Evolutionary conservation across 2,329 filamentous ascomycete genomes (phyloP).

Genomic region (Pezicula rhizophila): DNA sequence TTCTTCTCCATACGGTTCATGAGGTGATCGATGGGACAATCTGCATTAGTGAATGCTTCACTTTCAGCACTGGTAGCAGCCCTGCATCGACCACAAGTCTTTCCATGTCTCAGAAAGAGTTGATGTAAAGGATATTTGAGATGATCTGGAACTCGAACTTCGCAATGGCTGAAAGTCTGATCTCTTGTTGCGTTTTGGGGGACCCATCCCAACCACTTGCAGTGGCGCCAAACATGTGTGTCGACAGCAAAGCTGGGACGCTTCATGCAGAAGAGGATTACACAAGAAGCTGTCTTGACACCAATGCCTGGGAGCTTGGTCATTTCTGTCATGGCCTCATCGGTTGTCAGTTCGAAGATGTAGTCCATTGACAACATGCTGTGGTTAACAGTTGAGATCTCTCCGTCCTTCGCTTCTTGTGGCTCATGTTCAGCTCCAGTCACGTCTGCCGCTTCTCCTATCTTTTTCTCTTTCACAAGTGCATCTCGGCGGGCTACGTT

Average conservation of each 20-base stretch:
- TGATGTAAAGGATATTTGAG: conserved; percentile 52
- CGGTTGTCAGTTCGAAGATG: conserved; percentile 37
- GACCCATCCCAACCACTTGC: conserved; percentile 48
- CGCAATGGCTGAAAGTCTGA: conserved; percentile 46
- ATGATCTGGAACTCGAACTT: conserved; percentile 43
- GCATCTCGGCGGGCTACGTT: conserved; percentile 50
- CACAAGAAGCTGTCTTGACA: conserved; percentile 51
- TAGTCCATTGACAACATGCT: conserved; percentile 53
- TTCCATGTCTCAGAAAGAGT: conserved; percentile 48
- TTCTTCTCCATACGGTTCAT: conserved; percentile 50
- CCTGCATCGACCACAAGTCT: conserved; percentile 41
- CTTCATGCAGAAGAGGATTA: conserved; percentile 49
- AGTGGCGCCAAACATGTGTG: conserved; percentile 48
- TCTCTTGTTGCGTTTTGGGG: conserved; percentile 43
- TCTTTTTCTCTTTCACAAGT: conserved; percentile 37
- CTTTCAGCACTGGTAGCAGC: conserved; percentile 49
- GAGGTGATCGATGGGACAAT: conserved; percentile 59
- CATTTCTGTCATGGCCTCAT: conserved; percentile 45
- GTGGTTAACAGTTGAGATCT: conserved; percentile 50
- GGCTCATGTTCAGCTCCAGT: conserved; percentile 35
- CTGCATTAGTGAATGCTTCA: conserved; percentile 52
- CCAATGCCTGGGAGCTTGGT: conserved; percentile 47
- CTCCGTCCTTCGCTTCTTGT: conserved; percentile 45
- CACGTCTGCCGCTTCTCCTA: conserved; percentile 35
- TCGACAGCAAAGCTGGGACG: conserved; percentile 51